Evolutionary conservation across 2,329 filamentous ascomycete species (phyloP), one percentile per base, ranked within the genome.

Genomic region (Colletotrichum abscissum): DNA sequence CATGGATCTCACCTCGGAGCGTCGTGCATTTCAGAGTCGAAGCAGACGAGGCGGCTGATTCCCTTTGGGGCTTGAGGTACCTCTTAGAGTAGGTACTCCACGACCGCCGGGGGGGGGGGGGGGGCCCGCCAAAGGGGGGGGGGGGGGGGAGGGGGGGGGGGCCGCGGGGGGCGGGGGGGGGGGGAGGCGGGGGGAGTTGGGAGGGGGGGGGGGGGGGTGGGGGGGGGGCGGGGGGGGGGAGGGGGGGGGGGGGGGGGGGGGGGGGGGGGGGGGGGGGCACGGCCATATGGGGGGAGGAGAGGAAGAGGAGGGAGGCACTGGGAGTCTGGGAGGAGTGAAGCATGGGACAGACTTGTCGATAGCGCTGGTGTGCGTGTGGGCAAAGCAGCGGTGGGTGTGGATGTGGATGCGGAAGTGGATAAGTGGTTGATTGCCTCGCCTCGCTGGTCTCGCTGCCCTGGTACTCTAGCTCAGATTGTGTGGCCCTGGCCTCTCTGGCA

Each of bases 1-100:
- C 78, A 81, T 77, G 81, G 80, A 79, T 80, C 79, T 79, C 76
- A 81, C 79, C 80, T 78, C 78, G 78, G 80, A 80, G 60, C 65
- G 33, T 57, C 38, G 70, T 71, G 57, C 33, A 71, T 58, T 59
- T 63, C 63, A 49, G 54, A 72, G 71, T 68, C 71, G 63, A 67
- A 57, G 68, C 59, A 72, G 69, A 70, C 58, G 54, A 72, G 71
- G 67, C 63, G 66, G 65, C 67, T 59, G 65, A 59, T 71, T 63
- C 57, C 62, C 63, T 57, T 74, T 55, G 58, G 59, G 59, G 38
- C 55, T 63, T 28, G n/a, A 54, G 22, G 49, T 54, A 52, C 46
- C 42, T 49, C 28, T 16, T 28, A 63, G 6, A 60, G 58, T 28
- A 38, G 52, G 63, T 46, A 58, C 26, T 33, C 49, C 42, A 33